Evolutionary conservation across 2,329 filamentous ascomycete genomes (phyloP).

Genomic region (Colletotrichum abscissum): DNA sequence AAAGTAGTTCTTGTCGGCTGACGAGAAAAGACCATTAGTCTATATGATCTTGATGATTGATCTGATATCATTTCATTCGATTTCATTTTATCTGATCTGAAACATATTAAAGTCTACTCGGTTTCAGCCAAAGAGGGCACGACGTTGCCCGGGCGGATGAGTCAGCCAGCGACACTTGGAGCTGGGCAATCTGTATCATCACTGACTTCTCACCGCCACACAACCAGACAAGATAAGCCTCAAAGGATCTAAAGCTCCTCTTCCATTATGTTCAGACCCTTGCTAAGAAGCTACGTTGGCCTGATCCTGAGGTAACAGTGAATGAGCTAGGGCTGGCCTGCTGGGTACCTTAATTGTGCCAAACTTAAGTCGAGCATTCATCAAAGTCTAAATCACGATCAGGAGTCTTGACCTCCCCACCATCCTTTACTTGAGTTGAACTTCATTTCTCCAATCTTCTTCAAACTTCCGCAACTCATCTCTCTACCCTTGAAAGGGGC

Average conservation of each 20-base stretch:
- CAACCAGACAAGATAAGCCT: too few species aligned
- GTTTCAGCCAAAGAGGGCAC: too few species aligned
- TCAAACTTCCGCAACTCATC: neutral
- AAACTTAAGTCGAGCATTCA: neutral
- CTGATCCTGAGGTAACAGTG: neutral
- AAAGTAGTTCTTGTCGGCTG: too few species aligned
- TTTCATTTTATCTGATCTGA: too few species aligned
- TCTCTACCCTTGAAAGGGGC: neutral
- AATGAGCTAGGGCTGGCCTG: neutral
- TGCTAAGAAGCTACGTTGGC: neutral
- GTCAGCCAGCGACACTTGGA: too few species aligned
- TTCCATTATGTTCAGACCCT: neutral
- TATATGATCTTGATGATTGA: too few species aligned
- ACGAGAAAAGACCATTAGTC: too few species aligned
- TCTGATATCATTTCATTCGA: too few species aligned
- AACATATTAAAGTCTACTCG: too few species aligned
- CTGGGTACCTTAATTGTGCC: neutral
- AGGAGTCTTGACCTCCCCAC: neutral
- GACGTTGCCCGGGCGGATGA: too few species aligned
- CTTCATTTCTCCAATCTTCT: constrained; percentile 1
- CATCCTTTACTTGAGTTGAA: constrained; percentile 3
- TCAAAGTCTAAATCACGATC: neutral
- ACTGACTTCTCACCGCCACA: neutral
- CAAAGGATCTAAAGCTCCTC: neutral
- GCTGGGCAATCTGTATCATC: neutral